phyloP scores from a whole-genome alignment of 2,329 filamentous ascomycete species.

The Trichoderma simmonsii region DNA sequence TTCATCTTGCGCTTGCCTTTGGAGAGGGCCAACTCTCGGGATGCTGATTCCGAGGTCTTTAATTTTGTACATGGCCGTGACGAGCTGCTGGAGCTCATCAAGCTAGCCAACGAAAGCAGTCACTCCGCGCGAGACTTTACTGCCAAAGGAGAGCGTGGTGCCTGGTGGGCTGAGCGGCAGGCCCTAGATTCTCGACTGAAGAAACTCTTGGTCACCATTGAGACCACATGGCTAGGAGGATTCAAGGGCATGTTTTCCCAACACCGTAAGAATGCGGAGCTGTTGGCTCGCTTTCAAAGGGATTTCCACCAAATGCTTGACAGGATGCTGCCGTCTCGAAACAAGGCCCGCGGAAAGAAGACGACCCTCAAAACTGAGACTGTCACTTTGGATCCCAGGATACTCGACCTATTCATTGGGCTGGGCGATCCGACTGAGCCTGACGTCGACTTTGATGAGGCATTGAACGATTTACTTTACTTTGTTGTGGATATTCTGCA shows the following conservation, averaged over 20 bases:
- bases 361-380: slow-evolving; percentile 38
- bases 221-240: slow-evolving; percentile 90
- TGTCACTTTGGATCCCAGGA: slow-evolving; percentile 54
- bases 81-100: slow-evolving; percentile 80
- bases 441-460: slow-evolving; percentile 76
- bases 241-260: slow-evolving; percentile 94
- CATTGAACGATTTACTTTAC: slow-evolving; percentile 87
- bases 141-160: slow-evolving; percentile 69
- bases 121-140: slow-evolving; percentile 69
- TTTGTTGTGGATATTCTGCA: slow-evolving; percentile 96
- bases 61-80: slow-evolving; percentile 75
- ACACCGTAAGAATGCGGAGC: slow-evolving; percentile 56
- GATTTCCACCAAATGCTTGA: slow-evolving; percentile 77
- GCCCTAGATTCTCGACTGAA: slow-evolving; percentile 73
- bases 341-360: slow-evolving; percentile 56
- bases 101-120: slow-evolving; percentile 77
- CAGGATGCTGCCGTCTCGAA: slow-evolving; percentile 80
- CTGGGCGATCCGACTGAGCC: slow-evolving; percentile 70
- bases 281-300: slow-evolving; percentile 72
- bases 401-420: slow-evolving; percentile 85
- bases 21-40: slow-evolving; percentile 74
- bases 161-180: slow-evolving; percentile 89
- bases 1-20: slow-evolving; percentile 87
- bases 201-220: slow-evolving; percentile 78
- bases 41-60: slow-evolving; percentile 75